phyloP scores from a whole-genome alignment of 306 rosid species.

The Senna tora region DNA sequence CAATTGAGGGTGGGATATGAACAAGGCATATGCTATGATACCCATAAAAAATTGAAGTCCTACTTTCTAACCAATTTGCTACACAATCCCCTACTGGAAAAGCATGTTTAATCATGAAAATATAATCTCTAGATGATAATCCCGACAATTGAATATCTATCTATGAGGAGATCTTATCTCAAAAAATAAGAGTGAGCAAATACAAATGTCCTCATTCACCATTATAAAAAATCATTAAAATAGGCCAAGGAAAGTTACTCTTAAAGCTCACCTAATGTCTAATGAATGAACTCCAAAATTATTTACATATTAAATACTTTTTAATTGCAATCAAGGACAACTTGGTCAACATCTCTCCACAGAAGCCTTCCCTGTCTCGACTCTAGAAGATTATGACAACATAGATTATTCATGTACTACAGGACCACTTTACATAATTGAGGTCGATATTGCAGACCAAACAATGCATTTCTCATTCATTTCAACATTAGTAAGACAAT shows the following conservation, averaged over 20 bases:
- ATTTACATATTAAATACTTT: no score
- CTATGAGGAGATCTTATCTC: no score
- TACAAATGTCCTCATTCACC: no score
- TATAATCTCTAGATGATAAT: not conserved
- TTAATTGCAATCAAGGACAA: not conserved
- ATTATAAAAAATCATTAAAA: no score
- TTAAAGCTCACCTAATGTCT: no score
- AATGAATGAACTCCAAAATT: no score
- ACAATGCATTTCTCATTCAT: not conserved
- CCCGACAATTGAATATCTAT: not conserved
- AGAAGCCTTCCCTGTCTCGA: not conserved
- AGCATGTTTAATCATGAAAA: not conserved
- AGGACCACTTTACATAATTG: constrained; percentile 7
- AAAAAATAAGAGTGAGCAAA: no score
- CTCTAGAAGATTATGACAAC: not conserved
- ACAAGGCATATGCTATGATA: not conserved
- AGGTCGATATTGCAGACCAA: not conserved
- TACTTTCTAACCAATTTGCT: constrained; percentile 9
- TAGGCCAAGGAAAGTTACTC: no score
- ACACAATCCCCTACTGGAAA: constrained; percentile 16
- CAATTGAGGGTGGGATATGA: not conserved
- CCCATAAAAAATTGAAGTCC: not conserved
- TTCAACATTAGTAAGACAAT: not conserved
- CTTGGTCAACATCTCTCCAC: not conserved
- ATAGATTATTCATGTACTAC: not conserved